Base-by-base conservation (phyloP, 2,329 filamentous ascomycete species). In the Nothopassalora personata region DNA sequence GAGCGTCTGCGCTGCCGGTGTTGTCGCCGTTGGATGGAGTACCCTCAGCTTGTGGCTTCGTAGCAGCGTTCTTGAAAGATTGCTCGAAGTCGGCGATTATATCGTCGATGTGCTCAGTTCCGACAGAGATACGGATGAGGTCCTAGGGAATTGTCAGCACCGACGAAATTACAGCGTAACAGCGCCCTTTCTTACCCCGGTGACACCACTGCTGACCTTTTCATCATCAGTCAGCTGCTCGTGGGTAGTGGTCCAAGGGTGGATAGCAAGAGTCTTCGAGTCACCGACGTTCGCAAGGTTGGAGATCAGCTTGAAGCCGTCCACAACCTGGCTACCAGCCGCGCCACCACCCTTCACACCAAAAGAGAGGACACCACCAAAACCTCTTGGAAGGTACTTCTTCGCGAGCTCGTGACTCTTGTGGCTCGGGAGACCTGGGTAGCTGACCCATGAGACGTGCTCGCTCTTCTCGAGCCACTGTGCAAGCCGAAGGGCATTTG, bases 211-310 rank as follows among this genome's bases (percentile, higher is more conserved):
- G 71, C 79, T 86, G 54, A 82, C 73, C 76, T 86, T 90, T 81
- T 97, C 93, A 72, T 91, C 83, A 31, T 93, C 88, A 27, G 81
- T 86, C 59, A 97, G 81, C 79, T 97, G 93, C 80, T 96, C 89
- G 74, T 97, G 93, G 2, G 93, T 97, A 2, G 93, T 97, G 5
- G 87, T 89, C 90, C 91, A 96, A 23, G 93, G 93, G 76, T 97
- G 92, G 68, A 97, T 96, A 27, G 92, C 92, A 63, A 97, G 80
- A 6, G 92, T 96, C 83, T 97, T 97, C 52, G 89, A 90, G 74
- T 97, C 93, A 59, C 93, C 93, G 30, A 97, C 92, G 73, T 99
- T 99, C 59, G 94, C 94, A 67, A 97, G 79, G 77, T 97, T 97
- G 18, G 91, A 96, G 69, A 97, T 91, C 67, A 99, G 78, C 82